Percentiles rank a stretch among this genome's conserved stretches.
Evolutionary conservation across 805 yeast genomes (phyloP).

Genomic region (Peterozyma toletana): DNA sequence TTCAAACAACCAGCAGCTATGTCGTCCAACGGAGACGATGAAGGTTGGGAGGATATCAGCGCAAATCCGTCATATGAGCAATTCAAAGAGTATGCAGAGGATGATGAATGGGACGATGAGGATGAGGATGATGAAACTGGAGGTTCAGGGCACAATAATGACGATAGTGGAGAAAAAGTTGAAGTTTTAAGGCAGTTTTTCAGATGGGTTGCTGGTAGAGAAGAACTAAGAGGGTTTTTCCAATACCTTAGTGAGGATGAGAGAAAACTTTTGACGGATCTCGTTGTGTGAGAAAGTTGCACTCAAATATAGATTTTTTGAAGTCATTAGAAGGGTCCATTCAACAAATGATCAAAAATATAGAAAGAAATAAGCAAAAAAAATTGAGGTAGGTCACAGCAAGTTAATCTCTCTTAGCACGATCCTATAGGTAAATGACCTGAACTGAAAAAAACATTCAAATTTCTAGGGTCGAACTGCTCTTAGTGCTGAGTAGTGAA

Average conservation of each 20-base stretch:
- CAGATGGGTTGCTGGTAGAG: constrained; percentile 16
- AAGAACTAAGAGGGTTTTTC: constrained; percentile 45
- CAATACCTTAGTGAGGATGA: constrained; percentile 43
- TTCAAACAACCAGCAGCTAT: constrained; percentile 22
- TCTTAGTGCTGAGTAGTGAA: too few species aligned
- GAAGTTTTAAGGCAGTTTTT: constrained; percentile 2
- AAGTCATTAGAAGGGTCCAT: too few species aligned
- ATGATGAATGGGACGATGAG: constrained; percentile 33
- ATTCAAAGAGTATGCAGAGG: constrained; percentile 47
- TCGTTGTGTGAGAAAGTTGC: not conserved
- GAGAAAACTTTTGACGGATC: constrained; percentile 42
- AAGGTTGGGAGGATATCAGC: constrained; percentile 75
- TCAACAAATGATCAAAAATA: too few species aligned
- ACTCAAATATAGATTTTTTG: too few species aligned
- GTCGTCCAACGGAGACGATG: constrained; percentile 37
- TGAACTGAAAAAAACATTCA: too few species aligned
- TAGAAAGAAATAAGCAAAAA: too few species aligned
- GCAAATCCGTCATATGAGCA: constrained; percentile 60
- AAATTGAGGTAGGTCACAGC: too few species aligned
- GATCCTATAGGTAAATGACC: too few species aligned
- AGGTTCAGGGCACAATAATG: constrained; percentile 6
- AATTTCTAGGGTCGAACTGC: too few species aligned
- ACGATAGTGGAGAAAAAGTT: constrained; percentile 10
- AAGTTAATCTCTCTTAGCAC: too few species aligned
- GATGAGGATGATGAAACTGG: constrained; percentile 14